phyloP scores from a whole-genome alignment of 306 rosid genomes.

The Quercus ilex region DNA sequence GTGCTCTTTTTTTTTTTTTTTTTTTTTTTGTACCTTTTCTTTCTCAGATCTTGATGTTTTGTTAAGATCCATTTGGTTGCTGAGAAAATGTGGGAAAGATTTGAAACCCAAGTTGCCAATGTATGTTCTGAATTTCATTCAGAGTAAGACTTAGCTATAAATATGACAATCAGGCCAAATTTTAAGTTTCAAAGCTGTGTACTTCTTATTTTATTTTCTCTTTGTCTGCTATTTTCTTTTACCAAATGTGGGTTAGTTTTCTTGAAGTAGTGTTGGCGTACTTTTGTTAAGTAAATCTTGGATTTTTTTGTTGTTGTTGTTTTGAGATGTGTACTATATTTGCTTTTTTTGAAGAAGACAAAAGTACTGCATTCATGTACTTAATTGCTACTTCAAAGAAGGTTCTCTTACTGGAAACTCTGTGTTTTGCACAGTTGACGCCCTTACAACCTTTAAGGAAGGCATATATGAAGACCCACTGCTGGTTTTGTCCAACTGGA shows the following conservation, averaged over 20 bases:
- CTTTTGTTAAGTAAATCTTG: constrained; percentile 2
- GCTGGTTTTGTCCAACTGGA: constrained; percentile 69
- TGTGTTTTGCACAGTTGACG: constrained; percentile 52
- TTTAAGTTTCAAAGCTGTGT: not conserved
- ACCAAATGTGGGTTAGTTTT: not conserved
- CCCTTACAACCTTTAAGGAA: constrained; percentile 63
- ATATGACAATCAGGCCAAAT: not conserved
- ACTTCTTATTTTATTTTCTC: not conserved
- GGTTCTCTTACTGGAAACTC: constrained; percentile 18
- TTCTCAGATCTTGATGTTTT: constrained; percentile 52
- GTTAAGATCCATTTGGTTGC: constrained; percentile 23
- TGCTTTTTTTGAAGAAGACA: not conserved
- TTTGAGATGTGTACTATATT: constrained; percentile 3
- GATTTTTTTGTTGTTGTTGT: constrained; percentile 3
- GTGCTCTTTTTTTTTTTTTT: not conserved
- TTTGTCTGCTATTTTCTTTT: not conserved
- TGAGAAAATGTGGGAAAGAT: constrained; percentile 20
- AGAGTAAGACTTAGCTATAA: not conserved
- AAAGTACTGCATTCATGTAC: not conserved
- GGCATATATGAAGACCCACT: constrained; percentile 80
- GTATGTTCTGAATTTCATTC: not conserved
- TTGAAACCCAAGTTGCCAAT: constrained; percentile 22
- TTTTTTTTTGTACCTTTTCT: not conserved
- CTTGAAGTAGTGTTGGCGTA: constrained; percentile 4
- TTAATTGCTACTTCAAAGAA: not conserved